phyloP scores from a whole-genome alignment of 2,329 filamentous ascomycete species.

The Ilyonectria destructans region DNA sequence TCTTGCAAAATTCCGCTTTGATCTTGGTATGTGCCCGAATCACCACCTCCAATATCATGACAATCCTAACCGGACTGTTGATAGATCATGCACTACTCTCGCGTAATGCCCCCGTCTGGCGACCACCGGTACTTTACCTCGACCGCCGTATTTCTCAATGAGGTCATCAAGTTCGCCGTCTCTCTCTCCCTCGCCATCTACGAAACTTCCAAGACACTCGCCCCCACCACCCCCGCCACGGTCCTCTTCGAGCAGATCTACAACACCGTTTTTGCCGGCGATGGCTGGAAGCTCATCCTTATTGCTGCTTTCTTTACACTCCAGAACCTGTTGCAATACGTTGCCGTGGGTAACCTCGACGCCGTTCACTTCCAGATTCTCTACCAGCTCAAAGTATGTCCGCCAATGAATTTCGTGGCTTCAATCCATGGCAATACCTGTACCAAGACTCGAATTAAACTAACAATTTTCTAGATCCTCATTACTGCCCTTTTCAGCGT shows the following conservation, averaged over 20 bases:
- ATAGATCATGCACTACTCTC: constrained; percentile 94
- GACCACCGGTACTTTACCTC: constrained; percentile 94
- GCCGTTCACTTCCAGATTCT: constrained; percentile 94
- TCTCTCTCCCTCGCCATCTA: constrained; percentile 90
- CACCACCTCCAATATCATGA: constrained; percentile 70
- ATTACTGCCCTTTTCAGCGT: constrained; percentile 92
- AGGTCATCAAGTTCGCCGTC: constrained; percentile 90
- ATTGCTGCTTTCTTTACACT: constrained; percentile 91
- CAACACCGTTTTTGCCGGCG: constrained; percentile 86
- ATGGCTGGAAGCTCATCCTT: constrained; percentile 95
- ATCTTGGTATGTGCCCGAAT: constrained; percentile 72
- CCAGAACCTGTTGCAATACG: constrained; percentile 94
- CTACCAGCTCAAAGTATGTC: constrained; percentile 87
- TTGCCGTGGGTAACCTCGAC: constrained; percentile 91
- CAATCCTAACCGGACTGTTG: constrained; percentile 63
- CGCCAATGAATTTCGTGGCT: background rate
- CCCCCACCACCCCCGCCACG: constrained; percentile 85
- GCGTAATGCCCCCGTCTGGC: constrained; percentile 88
- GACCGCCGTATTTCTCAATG: constrained; percentile 94
- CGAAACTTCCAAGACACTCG: constrained; percentile 84
- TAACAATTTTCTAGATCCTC: constrained; percentile 72
- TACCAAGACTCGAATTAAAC: background rate
- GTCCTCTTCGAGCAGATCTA: constrained; percentile 86
- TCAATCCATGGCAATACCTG: background rate
- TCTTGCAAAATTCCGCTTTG: constrained; percentile 81